A percentile compares a stretch with the other conserved stretches of the same genome.
Evolutionary conservation across 2,329 filamentous ascomycete species (phyloP).

Genomic region (Emericellopsis cladophorae): DNA sequence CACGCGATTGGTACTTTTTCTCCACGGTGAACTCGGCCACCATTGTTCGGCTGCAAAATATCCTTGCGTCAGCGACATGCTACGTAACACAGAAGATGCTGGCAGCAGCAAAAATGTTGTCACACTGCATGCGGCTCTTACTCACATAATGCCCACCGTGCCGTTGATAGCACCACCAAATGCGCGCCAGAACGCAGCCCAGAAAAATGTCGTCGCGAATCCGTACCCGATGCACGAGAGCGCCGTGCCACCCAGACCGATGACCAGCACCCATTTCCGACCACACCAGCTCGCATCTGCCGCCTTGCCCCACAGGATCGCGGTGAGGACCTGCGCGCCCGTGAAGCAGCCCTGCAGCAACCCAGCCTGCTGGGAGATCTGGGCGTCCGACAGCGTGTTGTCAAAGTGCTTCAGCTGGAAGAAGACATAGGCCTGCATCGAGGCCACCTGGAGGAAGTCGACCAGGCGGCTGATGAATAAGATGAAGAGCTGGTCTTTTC

Average conservation of each 20-base stretch:
- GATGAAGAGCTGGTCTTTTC: conserved; percentile 66
- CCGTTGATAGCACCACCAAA: conserved; percentile 47
- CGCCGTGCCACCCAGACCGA: conserved; percentile 55
- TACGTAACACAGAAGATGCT: neutral
- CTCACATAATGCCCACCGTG: conserved; percentile 35
- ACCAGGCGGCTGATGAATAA: conserved; percentile 67
- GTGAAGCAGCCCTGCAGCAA: conserved; percentile 61
- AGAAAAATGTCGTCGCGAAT: conserved; percentile 52
- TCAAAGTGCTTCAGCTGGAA: conserved; percentile 60
- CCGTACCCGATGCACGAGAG: conserved; percentile 60
- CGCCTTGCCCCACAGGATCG: conserved; percentile 60
- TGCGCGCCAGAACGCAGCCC: conserved; percentile 52
- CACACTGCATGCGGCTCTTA: conserved; percentile 1
- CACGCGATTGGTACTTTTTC: conserved; percentile 32
- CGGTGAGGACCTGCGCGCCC: conserved; percentile 60
- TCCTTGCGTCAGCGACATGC: conserved; percentile 1
- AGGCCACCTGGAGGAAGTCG: conserved; percentile 62
- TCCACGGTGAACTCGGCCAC: conserved; percentile 35
- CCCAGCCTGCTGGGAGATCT: conserved; percentile 56
- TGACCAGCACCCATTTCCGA: conserved; percentile 56
- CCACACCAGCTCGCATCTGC: conserved; percentile 47
- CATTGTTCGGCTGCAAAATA: conserved; percentile 25
- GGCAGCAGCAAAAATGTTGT: neutral
- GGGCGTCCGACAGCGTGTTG: conserved; percentile 34
- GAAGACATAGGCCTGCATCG: conserved; percentile 59